Percentiles rank a stretch among this genome's conserved stretches.
These are phyloP conservation scores for Plantago ovata DNA, from an alignment of 257 asterid genomes.

Conservation along the genomic window DNA sequence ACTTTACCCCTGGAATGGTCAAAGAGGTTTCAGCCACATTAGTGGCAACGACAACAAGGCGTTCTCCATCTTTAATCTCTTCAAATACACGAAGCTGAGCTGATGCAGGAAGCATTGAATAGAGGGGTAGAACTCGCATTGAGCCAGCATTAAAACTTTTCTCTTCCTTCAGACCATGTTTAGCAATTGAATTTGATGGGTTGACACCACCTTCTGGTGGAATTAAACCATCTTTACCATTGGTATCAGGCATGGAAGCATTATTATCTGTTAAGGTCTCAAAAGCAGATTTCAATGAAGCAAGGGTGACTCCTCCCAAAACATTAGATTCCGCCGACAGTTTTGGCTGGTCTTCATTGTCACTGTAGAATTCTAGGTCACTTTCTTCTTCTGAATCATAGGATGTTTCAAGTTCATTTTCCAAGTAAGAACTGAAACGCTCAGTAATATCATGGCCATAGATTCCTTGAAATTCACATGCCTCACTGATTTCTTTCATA, in stretches of 20 bases:
- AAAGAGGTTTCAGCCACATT: slow-evolving; percentile 97
- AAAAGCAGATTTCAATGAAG: slow-evolving; percentile 72
- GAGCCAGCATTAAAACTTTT: slow-evolving; percentile 39
- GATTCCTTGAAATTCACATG: no score
- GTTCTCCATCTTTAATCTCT: slow-evolving; percentile 66
- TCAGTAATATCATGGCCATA: slow-evolving; percentile 52
- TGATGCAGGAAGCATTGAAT: slow-evolving; percentile 95
- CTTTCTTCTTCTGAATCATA: slow-evolving; percentile 73
- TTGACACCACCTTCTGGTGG: slow-evolving; percentile 22
- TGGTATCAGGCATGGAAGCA: slow-evolving; percentile 19
- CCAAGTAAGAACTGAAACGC: slow-evolving; percentile 43
- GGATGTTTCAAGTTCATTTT: slow-evolving; percentile 55
- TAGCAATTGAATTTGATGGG: no score
- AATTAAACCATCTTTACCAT: slow-evolving; percentile 25
- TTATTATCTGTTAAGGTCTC: slow-evolving; percentile 56
- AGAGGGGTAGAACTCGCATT: slow-evolving; percentile 72
- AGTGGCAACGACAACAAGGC: slow-evolving; percentile 87
- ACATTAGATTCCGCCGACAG: slow-evolving; percentile 28
- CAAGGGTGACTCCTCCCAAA: slow-evolving; percentile 35
- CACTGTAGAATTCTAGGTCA: slow-evolving; percentile 55
- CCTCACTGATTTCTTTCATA: slow-evolving; percentile 66
- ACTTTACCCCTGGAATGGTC: slow-evolving; percentile 93
- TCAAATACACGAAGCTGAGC: slow-evolving; percentile 91
- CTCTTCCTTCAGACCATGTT: slow-evolving; percentile 16
- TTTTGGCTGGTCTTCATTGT: slow-evolving; percentile 39